Evolutionary conservation across 2,329 filamentous ascomycete genomes (phyloP), one percentile per base, ranked within the genome.

Genomic region (Dryadomyces quercivorus): DNA sequence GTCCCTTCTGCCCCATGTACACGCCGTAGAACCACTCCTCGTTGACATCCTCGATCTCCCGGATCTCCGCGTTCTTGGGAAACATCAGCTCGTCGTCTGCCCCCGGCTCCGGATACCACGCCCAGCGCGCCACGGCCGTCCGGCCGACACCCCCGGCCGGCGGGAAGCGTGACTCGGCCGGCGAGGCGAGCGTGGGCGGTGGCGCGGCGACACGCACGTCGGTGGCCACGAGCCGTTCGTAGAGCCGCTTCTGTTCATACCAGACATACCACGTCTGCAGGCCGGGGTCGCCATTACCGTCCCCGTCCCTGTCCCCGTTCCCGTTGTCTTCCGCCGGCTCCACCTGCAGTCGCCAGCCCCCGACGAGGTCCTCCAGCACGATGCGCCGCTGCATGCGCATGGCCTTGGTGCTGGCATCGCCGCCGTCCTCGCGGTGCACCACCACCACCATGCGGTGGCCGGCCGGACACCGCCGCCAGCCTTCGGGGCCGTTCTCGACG

Each of bases 11-110:
- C 0, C 89, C 90, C 70, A 89, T 90, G 72, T 95, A 96, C 31
- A 82, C 82, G 0, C 92, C 92, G 70, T 85, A 86, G 63, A 79
- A 90, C 91, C 91, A 97, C 66, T 95, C 90, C 18, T 85, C 87
- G 66, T 95, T 95, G 50, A 94, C 81, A 66, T 93, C 86, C 65
- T 92, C 85, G 42, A 86, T 81, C 70, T 97, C 92, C 7, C 77
- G 76, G 15, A 97, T 79, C 67, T 93, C 87, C 0, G 91, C 90
- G 10, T 86, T 84, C 51, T 82, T 83, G 0, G 92, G 92, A 61
- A 97, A 96, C 58, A 84, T 68, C 44, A 97, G 70, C 69, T 97
- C 92, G 64, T 95, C 87, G 20, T 73, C 74, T 1, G 78, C 78
- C 0, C 71, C 76, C 0, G 75, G 69, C 2, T 78, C 77, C 0